Conservation (phyloP, 257 asterid genomes). For the Solanum tarijense region DNA sequence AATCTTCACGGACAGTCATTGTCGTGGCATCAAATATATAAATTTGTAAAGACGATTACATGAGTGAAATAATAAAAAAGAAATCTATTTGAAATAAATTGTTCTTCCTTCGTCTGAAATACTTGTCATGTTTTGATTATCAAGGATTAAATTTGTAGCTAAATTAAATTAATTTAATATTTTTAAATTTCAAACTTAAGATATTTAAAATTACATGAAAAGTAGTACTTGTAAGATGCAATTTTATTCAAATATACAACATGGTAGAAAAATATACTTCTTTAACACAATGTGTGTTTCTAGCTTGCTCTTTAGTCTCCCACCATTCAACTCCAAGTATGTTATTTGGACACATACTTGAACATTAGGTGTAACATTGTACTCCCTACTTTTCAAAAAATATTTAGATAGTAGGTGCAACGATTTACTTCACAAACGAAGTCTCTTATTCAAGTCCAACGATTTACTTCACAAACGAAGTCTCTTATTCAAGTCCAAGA, state of each 20-base stretch:
- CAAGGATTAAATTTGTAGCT: not conserved
- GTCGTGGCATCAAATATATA: too few species aligned
- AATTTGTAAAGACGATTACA: too few species aligned
- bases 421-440: not conserved
- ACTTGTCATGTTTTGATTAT: not conserved
- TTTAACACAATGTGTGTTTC: not conserved
- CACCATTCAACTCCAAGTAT: not conserved
- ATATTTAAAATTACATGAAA: not conserved
- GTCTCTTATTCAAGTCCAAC: not conserved
- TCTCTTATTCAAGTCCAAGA: not conserved
- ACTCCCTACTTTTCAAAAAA: not conserved
- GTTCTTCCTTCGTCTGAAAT: not conserved
- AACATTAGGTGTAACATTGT: not conserved
- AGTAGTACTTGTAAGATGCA: not conserved
- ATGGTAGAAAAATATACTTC: not conserved
- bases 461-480: not conserved
- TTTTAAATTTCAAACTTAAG: not conserved
- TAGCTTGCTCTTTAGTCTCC: not conserved
- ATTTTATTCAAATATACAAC: too few species aligned
- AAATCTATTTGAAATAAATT: not conserved
- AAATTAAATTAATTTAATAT: not conserved
- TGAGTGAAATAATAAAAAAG: not conserved
- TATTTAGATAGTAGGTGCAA: not conserved
- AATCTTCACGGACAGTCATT: not conserved
- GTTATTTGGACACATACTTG: too few species aligned